Base-by-base conservation (phyloP, 345 rosid genomes). In the Carallia pectinifolia region DNA sequence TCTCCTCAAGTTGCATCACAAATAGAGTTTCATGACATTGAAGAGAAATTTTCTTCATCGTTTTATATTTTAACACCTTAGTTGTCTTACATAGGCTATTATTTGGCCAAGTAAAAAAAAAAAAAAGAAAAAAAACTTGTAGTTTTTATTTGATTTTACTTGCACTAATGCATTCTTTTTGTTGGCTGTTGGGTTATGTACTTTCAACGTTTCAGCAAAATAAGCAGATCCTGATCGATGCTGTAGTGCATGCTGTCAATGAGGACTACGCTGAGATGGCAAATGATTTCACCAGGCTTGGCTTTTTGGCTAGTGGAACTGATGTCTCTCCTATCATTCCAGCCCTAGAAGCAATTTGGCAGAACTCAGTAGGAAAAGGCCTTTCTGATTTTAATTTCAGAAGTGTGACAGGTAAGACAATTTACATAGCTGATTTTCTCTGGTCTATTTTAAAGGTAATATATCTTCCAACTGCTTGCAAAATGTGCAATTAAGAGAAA, bases 231-330 rank as follows among this genome's bases (percentile, higher is more conserved):
- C 76, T 94, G 78, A 94, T 94, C 48, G 98, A 94, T 84, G 98
- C 98, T 77, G 96, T 91, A 47, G 97, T 94, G 59, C 98, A 91
- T 82, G 98, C 98, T 83, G 97, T 94, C 54, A 94, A 91, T 73
- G 98, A 91, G 82, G 98, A 94, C 83, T 94, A 91, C 71, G 89
- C 17, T 66, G 98, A 94, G 87, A 94, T 91, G 98, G 98, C 98
- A 72, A 94, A 94, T 82, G 98, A 94, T 84, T 94, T 94, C 84
- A 94, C 98, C 66, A 91, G 97, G 75, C 98, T 94, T 72, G 98
- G 98, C 71, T 94, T 94, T 89, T 83, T 94, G 87, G 92, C 97
- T 72, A 85, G 79, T n/a, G 98, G 84, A 33, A 94, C 98, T 29
- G 93, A 94, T 74, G 98, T 94, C 66, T 71, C 98, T 82, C 97